Percentiles rank a stretch among this genome's conserved stretches.
Evolutionary conservation across 805 yeast species (phyloP).

Genomic region (Zygoascus tannicola): DNA sequence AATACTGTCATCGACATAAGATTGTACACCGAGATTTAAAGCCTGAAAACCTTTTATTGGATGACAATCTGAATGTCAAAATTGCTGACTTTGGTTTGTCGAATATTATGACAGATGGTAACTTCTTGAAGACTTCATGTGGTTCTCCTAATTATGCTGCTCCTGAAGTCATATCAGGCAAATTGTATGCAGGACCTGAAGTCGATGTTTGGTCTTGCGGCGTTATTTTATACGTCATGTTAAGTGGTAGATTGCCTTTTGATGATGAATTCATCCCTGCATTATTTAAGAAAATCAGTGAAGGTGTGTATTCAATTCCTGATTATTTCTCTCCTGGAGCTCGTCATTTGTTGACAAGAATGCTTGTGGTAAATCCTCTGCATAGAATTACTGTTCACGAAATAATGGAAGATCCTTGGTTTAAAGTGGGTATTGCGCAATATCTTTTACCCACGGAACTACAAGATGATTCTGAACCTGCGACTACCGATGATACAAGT

Average conservation of each 20-base stretch:
- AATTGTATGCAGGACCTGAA: constrained; percentile 94
- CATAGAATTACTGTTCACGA: constrained; percentile 89
- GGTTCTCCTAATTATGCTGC: constrained; percentile 98
- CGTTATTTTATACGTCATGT: constrained; percentile 88
- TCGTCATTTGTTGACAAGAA: constrained; percentile 66
- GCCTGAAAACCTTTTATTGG: constrained; percentile 85
- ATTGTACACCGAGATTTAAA: constrained; percentile 94
- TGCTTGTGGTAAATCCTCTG: constrained; percentile 91
- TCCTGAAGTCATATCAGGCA: constrained; percentile 92
- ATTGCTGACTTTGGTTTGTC: constrained; percentile 95
- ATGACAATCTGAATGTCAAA: constrained; percentile 83
- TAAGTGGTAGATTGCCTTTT: constrained; percentile 90
- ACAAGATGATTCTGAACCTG: constrained; percentile 6
- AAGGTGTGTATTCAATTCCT: constrained; percentile 88
- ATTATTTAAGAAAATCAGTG: constrained; percentile 80
- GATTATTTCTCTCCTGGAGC: constrained; percentile 81
- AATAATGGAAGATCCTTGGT: constrained; percentile 93
- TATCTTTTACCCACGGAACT: constrained; percentile 58
- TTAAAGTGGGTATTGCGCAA: constrained; percentile 68
- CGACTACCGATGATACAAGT: constrained; percentile 15
- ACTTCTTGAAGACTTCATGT: constrained; percentile 86
- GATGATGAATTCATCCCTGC: constrained; percentile 96
- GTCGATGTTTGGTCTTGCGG: constrained; percentile 98
- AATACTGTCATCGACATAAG: constrained; percentile 92
- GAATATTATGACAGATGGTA: constrained; percentile 96